A percentile compares a stretch with the other conserved stretches of the same genome.
phyloP scores from a whole-genome alignment of 1,284 basidiomycete species.

The Pisolithus thermaeus region DNA sequence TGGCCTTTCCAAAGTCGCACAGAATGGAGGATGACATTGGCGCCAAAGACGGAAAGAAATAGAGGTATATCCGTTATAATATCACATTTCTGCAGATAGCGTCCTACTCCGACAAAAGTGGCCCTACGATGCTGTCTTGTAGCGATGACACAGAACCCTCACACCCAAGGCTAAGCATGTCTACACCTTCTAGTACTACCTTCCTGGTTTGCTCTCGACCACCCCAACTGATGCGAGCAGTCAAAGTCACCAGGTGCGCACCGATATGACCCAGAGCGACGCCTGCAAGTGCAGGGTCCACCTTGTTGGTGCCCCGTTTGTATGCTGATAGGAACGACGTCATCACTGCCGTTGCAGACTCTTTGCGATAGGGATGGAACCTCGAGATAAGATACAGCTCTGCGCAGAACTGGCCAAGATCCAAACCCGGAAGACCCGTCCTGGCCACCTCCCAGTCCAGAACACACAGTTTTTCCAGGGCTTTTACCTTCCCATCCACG shows the following conservation, averaged over 20 bases:
- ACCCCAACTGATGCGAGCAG: conserved; percentile 42
- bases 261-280: conserved; percentile 41
- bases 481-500: conserved; percentile 17
- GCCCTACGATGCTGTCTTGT: conserved; percentile 24
- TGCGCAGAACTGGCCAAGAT: conserved; percentile 55
- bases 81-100: neutral
- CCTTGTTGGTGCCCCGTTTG: conserved; percentile 14
- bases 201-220: conserved; percentile 38
- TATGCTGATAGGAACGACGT: conserved; percentile 42
- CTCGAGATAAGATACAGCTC: conserved; percentile 45
- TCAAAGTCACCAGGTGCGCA: conserved; percentile 42
- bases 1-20: no score
- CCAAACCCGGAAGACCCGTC: conserved; percentile 45
- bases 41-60: no score
- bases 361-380: conserved; percentile 36
- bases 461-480: conserved; percentile 38
- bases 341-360: conserved; percentile 30
- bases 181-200: conserved; percentile 43
- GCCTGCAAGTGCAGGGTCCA: conserved; percentile 20
- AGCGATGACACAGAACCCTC: conserved; percentile 28
- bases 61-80: no score
- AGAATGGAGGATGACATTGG: no score
- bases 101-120: conserved; percentile 13
- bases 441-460: conserved; percentile 58
- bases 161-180: conserved; percentile 32